phyloP scores from a whole-genome alignment of 2,329 filamentous ascomycete species.

The Fusarium continuum region DNA sequence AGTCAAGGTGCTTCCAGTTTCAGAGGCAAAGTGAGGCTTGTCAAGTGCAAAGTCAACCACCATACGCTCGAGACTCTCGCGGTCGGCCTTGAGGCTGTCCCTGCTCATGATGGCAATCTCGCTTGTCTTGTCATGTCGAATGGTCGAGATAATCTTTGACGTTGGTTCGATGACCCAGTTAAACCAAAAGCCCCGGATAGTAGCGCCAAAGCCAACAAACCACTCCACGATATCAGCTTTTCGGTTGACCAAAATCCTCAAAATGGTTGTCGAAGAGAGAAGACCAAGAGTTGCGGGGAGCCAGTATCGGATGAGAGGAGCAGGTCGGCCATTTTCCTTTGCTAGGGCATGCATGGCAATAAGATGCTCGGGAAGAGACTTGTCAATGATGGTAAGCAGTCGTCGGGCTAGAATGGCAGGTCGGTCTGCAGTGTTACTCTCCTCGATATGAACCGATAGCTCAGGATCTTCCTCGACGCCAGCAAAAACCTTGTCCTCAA shows the following conservation, averaged over 20 bases:
- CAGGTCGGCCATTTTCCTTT: slow-evolving; percentile 76
- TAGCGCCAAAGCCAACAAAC: slow-evolving; percentile 81
- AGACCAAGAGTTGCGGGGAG: slow-evolving; percentile 76
- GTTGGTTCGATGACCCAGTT: slow-evolving; percentile 95
- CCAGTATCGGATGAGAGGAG: slow-evolving; percentile 85
- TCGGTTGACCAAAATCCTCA: slow-evolving; percentile 78
- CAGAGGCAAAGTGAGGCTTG: slow-evolving; percentile 71
- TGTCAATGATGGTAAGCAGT: slow-evolving; percentile 73
- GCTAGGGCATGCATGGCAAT: slow-evolving; percentile 64
- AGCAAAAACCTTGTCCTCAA: slow-evolving; percentile 72
- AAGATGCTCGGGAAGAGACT: slow-evolving; percentile 74
- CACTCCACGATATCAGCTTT: slow-evolving; percentile 81
- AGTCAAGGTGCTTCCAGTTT: slow-evolving; percentile 59
- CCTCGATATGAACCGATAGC: slow-evolving; percentile 62
- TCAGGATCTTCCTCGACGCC: slow-evolving; percentile 70
- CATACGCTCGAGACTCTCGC: slow-evolving; percentile 94
- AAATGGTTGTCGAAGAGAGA: slow-evolving; percentile 85
- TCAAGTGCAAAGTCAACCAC: slow-evolving; percentile 94
- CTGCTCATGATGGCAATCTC: slow-evolving; percentile 98
- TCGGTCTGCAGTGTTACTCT: slow-evolving; percentile 56
- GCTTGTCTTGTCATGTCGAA: slow-evolving; percentile 89
- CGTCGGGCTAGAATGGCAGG: slow-evolving; percentile 71
- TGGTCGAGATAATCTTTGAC: slow-evolving; percentile 86
- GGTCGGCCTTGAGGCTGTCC: slow-evolving; percentile 87
- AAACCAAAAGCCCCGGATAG: slow-evolving; percentile 87